Percentiles rank a stretch among this genome's conserved stretches.
Conservation (phyloP, 2,329 filamentous ascomycete genomes). For the Curvularia sp. region DNA sequence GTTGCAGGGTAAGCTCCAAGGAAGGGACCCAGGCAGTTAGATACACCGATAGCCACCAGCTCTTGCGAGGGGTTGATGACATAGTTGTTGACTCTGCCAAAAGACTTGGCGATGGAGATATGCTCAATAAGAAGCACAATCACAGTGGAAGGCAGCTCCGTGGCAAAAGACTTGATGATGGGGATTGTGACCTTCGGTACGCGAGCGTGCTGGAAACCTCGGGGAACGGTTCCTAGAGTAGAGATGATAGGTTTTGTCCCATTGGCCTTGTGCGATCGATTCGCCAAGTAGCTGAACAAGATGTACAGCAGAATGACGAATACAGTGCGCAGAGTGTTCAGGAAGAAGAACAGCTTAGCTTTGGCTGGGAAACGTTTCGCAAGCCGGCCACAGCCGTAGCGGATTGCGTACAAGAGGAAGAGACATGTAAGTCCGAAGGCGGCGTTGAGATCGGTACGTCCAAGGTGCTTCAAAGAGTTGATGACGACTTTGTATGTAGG, state of each 20-base stretch:
- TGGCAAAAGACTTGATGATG: slow-evolving; percentile 72
- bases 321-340: slow-evolving; percentile 86
- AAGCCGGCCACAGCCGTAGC: slow-evolving; percentile 66
- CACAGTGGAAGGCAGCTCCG: slow-evolving; percentile 80
- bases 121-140: slow-evolving; percentile 96
- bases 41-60: slow-evolving; percentile 90
- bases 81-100: slow-evolving; percentile 95
- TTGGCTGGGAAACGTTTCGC: slow-evolving; percentile 73
- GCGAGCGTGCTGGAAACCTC: slow-evolving; percentile 82
- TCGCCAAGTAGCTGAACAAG: slow-evolving; percentile 85
- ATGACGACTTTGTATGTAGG: slow-evolving; percentile 85
- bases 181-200: slow-evolving; percentile 71
- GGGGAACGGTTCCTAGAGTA: slow-evolving; percentile 77
- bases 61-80: slow-evolving; percentile 97
- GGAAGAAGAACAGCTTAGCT: slow-evolving; percentile 83
- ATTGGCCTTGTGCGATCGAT: slow-evolving; percentile 60
- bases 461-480: slow-evolving; percentile 76
- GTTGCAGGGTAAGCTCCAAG: slow-evolving; percentile 90
- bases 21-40: slow-evolving; percentile 89
- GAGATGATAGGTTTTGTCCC: slow-evolving; percentile 67
- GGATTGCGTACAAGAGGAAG: slow-evolving; percentile 73
- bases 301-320: slow-evolving; percentile 94
- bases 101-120: slow-evolving; percentile 96
- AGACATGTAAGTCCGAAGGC: slow-evolving; percentile 86
- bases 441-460: slow-evolving; percentile 71